Evolutionary conservation across 495 filamentous ascomycete genomes (phyloP), one percentile per base, ranked within the genome.

Genomic region (Penicillium desertorum): DNA sequence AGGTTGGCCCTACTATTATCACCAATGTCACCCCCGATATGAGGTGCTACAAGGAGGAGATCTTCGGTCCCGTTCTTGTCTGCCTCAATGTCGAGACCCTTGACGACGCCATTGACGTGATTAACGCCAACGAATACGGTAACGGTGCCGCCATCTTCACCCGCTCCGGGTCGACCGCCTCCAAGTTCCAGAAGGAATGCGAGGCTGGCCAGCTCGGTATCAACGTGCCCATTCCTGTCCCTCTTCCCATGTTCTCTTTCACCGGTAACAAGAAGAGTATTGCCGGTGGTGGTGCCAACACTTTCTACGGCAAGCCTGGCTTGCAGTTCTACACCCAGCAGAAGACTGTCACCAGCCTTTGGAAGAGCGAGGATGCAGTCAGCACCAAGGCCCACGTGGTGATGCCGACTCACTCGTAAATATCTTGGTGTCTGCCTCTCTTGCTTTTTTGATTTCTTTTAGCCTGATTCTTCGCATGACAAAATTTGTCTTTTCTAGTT

Each of bases 211-310:
- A 84, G 66, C 63, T 84, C 5, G 81, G 81, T 19, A 76, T 84
- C 62, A 83, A 83, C 59, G 79, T 92, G 19, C 90, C 90, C 23
- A 92, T 93, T 56, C 86, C 85, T 3, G 92, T 96, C 5, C 93
- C 94, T 16, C 79, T 95, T 39, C 90, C 93, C 65, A 95, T 97
- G 89, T 98, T 97, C 76, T 89, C 84, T 51, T 98, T 98, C 77
- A 98, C 94, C 19, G 94, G 94, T 51, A 98, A 98, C 76, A 98
- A 98, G 86, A 91, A 88, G 80, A 92, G 88, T 69, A 81, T 98
- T 46, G 94, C 94, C 0, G 94, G 94, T 39, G 91, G 92, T 22
- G 93, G 94, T 54, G 92, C 89, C 39, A 96, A 86, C 75, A 93
- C 90, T 10, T 98, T 98, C 68, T 98, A 98, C 66, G 94, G 94